Evolutionary conservation across 192 early-diverging fungal genomes (phyloP), one percentile per base, ranked within the genome.

Genomic region (Gonapodya sp.): DNA sequence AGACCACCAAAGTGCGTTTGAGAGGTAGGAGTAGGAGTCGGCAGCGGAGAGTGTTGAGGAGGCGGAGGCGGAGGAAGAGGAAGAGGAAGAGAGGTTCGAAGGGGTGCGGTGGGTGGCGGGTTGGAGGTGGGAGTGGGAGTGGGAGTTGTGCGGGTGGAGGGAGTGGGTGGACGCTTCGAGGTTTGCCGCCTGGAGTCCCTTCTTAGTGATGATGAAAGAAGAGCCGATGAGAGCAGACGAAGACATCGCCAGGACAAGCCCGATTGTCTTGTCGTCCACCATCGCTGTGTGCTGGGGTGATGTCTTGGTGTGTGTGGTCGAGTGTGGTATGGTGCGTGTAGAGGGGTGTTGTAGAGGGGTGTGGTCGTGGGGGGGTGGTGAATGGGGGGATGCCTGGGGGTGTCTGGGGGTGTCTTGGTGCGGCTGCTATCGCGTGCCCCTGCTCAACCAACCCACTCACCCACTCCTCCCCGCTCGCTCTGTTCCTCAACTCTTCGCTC

Each of bases 201-300:
- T 95, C 87, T 98, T 98, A 78, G 96, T 96, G 81, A 98, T 86
- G 72, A 97, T 93, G 84, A 97, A 97, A 75, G 94, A 95, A 35
- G 92, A 92, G 36, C 96, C 96, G 83, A 98, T 98, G 82, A 96
- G 89, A 73, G 95, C 80, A 77, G 93, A 93, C 31, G 96, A 98
- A 74, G 92, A 87, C 83, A 98, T 89, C 82, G 96, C 95, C 78
- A 98, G 87, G 33, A 90, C 89, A 85, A 98, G 91, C 73, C 96
- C 96, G 82, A 96, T 24, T 64, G 46, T 64, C n/a, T n/a, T n/a
- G n/a, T n/a, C n/a, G n/a, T n/a, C n/a, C n/a, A n/a, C n/a, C n/a
- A n/a, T n/a, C n/a, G n/a, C n/a, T n/a, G n/a, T n/a, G n/a, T n/a
- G n/a, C n/a, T n/a, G n/a, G n/a, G n/a, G n/a, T n/a, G n/a, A n/a